Base-by-base conservation (phyloP, 2,329 filamentous ascomycete genomes). In the Pseudogymnoascus sp. region DNA sequence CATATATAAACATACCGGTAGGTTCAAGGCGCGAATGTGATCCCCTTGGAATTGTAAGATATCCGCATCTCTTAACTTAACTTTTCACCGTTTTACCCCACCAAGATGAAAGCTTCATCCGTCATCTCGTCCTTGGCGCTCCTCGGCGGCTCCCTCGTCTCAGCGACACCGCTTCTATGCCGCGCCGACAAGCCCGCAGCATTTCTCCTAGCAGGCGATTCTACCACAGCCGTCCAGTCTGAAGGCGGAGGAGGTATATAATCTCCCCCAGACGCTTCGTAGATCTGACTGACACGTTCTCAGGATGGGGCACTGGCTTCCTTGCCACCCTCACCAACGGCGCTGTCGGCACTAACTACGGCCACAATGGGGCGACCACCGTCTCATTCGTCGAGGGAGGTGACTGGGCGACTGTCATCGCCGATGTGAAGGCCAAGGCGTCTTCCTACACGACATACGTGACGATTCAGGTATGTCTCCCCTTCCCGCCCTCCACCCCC, bases 291-390 rank as follows among this genome's bases (percentile, higher is more conserved):
- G 1, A 19, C 28, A 21, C 13, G 0, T 66, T 67, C n/a, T 69
- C 68, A 45, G 73, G 76, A 9, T 80, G 78, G 77, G 78, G 78
- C 9, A 70, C 77, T 64, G 78, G 74, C 0, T 81, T 80, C 63
- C 68, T 81, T 2, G 70, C 70, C 0, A 77, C 76, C 0, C 72
- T 86, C 0, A 67, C 67, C 1, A 59, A 67, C 5, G 73, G 73
- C 13, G 77, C 77, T 1, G 70, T 68, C 2, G 77, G 78, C 0
- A 71, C 69, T 3, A 79, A 81, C 60, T 76, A 74, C 33, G 78
- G 76, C 0, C 74, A 79, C 63, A 76, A 75, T 59, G 75, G 74
- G 6, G 69, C 69, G 7, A 79, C 77, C 0, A 81, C 78, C 0
- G 74, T 74, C 12, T 75, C 73, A 0, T 81, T 79, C 66, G 72